Base-by-base conservation (phyloP, 371 early-diverging fungal genomes). In the Mucor velutinosus region DNA sequence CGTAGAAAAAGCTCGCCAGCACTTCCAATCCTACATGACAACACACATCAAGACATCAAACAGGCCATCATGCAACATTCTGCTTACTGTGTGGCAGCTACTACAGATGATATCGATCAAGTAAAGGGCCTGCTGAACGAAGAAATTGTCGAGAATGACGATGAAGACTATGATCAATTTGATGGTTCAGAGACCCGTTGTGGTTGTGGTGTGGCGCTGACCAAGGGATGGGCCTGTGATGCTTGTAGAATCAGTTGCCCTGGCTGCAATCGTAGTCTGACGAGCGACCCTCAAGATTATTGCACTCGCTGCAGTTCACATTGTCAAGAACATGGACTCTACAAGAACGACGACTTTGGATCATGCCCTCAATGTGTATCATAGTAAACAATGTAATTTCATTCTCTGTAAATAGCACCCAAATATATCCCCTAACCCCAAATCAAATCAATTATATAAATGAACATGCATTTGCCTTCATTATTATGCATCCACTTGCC, bases 281-380 rank as follows among this genome's bases (percentile, higher is more conserved):
- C 65, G 2, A 58, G 21, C 19, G 65, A 57, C 17, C 63, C 63
- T 35, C 49, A 62, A 3, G 65, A 65, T 25, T 65, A 32, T 23
- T 65, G 65, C 23, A 43, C 58, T 45, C 65, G 65, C 19, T 65
- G 65, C 23, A 56, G 47, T 32, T 21, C 43, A 14, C 29, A 65
- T 45, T 65, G 58, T 43, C 57, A 57, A 65, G 43, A 58, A 8
- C 65, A 65, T 6, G 65, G 65, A 11, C 58, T 65, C 14, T 21
- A 41, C 17, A 60, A 43, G 43, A 17, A 27, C 25, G 41, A 39
- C 7, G 43, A 39, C 6, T 41, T 39, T 6, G 14, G 29, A 60
- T 37, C 45, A 25, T 60, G 60, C 29, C 43, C 60, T 60, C 27
- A 60, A 29, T 60, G 60, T 43, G 21, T 23, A 8, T 23, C 2